Conservation (phyloP, 176 grass and related monocot genomes). For the Eragrostis nindensis region DNA sequence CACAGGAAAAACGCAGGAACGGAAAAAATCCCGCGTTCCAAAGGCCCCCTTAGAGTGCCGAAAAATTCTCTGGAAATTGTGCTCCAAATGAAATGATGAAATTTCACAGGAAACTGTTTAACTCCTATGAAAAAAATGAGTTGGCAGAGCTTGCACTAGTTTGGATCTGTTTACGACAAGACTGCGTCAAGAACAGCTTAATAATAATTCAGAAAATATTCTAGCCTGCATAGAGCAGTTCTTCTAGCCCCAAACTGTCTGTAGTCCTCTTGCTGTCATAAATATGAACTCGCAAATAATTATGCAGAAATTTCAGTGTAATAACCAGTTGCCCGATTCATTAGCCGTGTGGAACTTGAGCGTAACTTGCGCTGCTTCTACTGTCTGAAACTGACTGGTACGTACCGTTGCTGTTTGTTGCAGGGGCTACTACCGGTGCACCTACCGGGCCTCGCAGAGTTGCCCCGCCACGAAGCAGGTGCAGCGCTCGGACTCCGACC, state of each 20-base stretch:
- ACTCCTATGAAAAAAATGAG: too few species aligned
- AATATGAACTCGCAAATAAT: background rate
- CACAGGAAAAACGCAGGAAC: too few species aligned
- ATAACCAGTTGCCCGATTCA: too few species aligned
- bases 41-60: too few species aligned
- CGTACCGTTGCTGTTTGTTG: too few species aligned
- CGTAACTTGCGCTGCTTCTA: too few species aligned
- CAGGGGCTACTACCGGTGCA: constrained; percentile 54
- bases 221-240: too few species aligned
- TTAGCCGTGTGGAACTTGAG: too few species aligned
- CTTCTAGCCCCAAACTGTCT: background rate
- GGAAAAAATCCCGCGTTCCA: too few species aligned
- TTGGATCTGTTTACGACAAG: background rate
- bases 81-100: background rate
- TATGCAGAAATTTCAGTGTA: background rate
- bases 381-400: too few species aligned
- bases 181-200: background rate
- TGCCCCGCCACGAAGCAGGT: constrained; percentile 48
- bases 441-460: constrained; percentile 28
- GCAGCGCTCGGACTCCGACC: constrained; percentile 51
- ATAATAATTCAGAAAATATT: background rate
- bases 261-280: background rate
- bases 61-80: background rate
- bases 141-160: too few species aligned
- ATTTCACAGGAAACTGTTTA: background rate